Percentiles rank a stretch among this genome's conserved stretches.
Evolutionary conservation across 2,329 filamentous ascomycete genomes (phyloP).

Genomic region (Amesomyces nigricolor): DNA sequence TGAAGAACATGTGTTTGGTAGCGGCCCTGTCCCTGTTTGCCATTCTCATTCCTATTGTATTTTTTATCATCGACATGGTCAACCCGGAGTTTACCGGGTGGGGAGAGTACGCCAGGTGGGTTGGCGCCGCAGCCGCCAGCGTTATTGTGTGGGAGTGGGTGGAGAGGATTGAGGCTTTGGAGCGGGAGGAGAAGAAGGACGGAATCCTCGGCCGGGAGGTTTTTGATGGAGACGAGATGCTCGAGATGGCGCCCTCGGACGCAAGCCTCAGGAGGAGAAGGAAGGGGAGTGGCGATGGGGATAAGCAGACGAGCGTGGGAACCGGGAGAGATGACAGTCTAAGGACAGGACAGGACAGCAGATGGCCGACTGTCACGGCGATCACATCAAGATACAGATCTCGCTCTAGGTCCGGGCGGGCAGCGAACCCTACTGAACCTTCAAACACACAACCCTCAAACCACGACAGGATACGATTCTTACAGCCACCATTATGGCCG

Average conservation of each 20-base stretch:
- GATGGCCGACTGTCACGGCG: slow-evolving; percentile 39
- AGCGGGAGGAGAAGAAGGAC: slow-evolving; percentile 90
- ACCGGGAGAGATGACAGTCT: slow-evolving; percentile 18
- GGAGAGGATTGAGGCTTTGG: slow-evolving; percentile 84
- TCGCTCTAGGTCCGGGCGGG: slow-evolving; percentile 23
- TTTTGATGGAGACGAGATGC: slow-evolving; percentile 90
- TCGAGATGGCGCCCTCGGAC: slow-evolving; percentile 56
- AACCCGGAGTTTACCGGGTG: slow-evolving; percentile 81
- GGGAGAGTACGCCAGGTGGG: slow-evolving; percentile 95
- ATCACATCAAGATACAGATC: slow-evolving; percentile 37
- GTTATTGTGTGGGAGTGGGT: slow-evolving; percentile 99
- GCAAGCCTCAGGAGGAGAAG: slow-evolving; percentile 39
- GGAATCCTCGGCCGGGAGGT: slow-evolving; percentile 86
- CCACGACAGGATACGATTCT: slow-evolving; percentile 30
- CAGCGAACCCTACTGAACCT: slow-evolving; percentile 11
- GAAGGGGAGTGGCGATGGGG: slow-evolving; percentile 31
- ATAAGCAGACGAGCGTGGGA: slow-evolving; percentile 23
- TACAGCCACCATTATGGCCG: slow-evolving; percentile 51
- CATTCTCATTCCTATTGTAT: slow-evolving; percentile 84
- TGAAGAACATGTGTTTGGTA: slow-evolving; percentile 82
- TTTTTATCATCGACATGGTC: slow-evolving; percentile 87
- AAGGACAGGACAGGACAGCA: slow-evolving; percentile 29
- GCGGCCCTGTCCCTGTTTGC: slow-evolving; percentile 72
- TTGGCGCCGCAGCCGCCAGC: slow-evolving; percentile 88
- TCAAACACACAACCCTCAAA: slow-evolving; percentile 22